A percentile compares a stretch with the other conserved stretches of the same genome.
Evolutionary conservation across 768 basidiomycete genomes (phyloP).

Genomic region (Boletus coccyginus): DNA sequence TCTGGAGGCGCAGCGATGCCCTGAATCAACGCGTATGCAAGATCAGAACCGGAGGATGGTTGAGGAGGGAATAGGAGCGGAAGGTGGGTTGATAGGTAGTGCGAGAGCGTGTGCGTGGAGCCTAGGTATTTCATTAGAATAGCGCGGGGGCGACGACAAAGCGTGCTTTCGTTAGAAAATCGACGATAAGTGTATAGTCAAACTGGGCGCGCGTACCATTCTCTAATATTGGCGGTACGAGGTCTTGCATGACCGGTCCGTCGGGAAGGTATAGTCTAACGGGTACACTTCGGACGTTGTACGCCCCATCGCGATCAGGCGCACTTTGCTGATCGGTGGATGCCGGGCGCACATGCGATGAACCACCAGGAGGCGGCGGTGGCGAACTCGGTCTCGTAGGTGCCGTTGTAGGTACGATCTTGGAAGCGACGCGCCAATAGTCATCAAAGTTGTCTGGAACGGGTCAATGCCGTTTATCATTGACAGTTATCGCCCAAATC

Average conservation of each 20-base stretch:
- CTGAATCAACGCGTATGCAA: slow-evolving; percentile 80
- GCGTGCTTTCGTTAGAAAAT: background rate
- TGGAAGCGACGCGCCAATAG: slow-evolving; percentile 92
- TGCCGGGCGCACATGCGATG: slow-evolving; percentile 61
- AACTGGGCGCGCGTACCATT: slow-evolving; percentile 54
- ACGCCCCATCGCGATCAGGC: slow-evolving; percentile 78
- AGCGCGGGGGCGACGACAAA: background rate
- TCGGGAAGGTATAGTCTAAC: slow-evolving; percentile 87
- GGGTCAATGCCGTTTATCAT: slow-evolving; percentile 8
- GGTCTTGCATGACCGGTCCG: slow-evolving; percentile 87
- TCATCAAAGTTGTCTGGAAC: slow-evolving; percentile 89
- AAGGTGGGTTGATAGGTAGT: slow-evolving; percentile 68
- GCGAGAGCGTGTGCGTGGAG: slow-evolving; percentile 63
- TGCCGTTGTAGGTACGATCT: slow-evolving; percentile 81
- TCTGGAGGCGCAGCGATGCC: slow-evolving; percentile 82
- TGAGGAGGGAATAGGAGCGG: slow-evolving; percentile 74
- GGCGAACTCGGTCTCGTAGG: slow-evolving; percentile 58
- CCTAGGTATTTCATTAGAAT: slow-evolving; percentile 43
- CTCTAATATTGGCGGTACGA: slow-evolving; percentile 74
- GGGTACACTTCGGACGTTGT: slow-evolving; percentile 84
- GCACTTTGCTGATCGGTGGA: slow-evolving; percentile 55
- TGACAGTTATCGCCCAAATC: slow-evolving; percentile 14
- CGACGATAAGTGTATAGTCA: background rate
- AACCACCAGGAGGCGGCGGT: slow-evolving; percentile 48
- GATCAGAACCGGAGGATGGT: slow-evolving; percentile 41